phyloP scores from a whole-genome alignment of 352 stramenopile genomes.

The Aphanomyces stellatus region DNA sequence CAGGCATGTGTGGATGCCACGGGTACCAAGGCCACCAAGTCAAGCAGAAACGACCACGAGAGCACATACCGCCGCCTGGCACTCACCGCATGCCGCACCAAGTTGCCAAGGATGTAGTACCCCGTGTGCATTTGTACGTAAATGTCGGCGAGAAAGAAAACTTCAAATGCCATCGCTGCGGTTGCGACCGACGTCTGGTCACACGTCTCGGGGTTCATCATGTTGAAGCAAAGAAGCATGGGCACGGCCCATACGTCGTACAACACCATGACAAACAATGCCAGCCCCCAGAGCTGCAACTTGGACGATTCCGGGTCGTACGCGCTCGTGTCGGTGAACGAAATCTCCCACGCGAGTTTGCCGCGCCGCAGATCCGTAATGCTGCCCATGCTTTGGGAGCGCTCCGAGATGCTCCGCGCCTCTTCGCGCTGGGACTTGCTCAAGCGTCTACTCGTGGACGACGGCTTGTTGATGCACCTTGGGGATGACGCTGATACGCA shows the following conservation, averaged over 20 bases:
- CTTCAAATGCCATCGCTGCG: background rate
- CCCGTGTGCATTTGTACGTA: background rate
- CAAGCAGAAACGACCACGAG: background rate
- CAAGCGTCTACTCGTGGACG: no score
- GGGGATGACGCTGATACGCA: no score
- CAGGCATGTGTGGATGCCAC: background rate
- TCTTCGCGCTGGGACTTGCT: no score
- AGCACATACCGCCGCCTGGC: background rate
- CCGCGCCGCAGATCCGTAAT: background rate
- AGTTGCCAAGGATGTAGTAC: constrained; percentile 5
- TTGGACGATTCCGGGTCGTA: constrained; percentile 48
- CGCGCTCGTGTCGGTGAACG: background rate
- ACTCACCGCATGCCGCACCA: background rate
- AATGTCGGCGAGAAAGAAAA: constrained; percentile 1
- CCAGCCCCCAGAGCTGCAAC: constrained; percentile 42
- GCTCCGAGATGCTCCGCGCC: no score
- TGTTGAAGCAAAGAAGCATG: constrained; percentile 26
- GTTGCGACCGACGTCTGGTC: background rate
- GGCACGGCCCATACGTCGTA: constrained; percentile 34
- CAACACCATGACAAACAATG: constrained; percentile 29
- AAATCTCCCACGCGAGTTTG: background rate
- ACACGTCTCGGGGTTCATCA: background rate
- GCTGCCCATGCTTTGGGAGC: background rate
- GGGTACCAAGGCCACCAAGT: background rate
- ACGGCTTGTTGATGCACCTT: no score